These are phyloP conservation scores for Fusarium tupiense DNA, from an alignment of 2,329 filamentous ascomycete genomes.

Conservation along the genomic window DNA sequence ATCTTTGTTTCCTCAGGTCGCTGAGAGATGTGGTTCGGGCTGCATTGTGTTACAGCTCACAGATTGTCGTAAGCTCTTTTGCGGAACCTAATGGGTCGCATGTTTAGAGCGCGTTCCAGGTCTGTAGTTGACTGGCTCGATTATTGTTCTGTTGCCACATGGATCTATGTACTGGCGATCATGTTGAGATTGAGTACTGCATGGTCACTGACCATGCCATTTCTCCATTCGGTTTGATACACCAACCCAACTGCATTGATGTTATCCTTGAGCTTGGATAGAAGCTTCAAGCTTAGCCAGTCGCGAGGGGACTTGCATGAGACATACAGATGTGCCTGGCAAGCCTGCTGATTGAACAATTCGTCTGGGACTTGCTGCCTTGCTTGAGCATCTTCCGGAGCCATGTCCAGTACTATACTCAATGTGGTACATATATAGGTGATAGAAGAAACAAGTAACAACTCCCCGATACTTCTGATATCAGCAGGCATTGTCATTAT, in stretches of 20 bases:
- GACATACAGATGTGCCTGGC: neutral
- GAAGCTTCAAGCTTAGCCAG: neutral
- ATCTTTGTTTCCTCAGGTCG: neutral
- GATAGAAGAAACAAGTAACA: neutral
- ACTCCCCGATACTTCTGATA: neutral
- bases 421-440: neutral
- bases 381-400: neutral
- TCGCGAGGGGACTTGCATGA: neutral
- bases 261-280: neutral
- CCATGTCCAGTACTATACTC: neutral
- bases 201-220: neutral
- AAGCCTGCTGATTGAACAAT: neutral
- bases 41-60: neutral
- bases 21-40: neutral
- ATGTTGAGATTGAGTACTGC: neutral
- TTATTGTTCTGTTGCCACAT: neutral
- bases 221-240: neutral
- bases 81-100: neutral
- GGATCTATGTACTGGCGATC: neutral
- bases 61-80: slow-evolving; percentile 11
- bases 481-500: neutral
- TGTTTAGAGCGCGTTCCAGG: neutral
- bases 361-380: neutral
- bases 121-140: neutral
- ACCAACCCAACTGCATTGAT: neutral